Evolutionary conservation across 148 eudicot genomes (phyloP), one percentile per base, ranked within the genome.

Genomic region (Pouteria glomerata): DNA sequence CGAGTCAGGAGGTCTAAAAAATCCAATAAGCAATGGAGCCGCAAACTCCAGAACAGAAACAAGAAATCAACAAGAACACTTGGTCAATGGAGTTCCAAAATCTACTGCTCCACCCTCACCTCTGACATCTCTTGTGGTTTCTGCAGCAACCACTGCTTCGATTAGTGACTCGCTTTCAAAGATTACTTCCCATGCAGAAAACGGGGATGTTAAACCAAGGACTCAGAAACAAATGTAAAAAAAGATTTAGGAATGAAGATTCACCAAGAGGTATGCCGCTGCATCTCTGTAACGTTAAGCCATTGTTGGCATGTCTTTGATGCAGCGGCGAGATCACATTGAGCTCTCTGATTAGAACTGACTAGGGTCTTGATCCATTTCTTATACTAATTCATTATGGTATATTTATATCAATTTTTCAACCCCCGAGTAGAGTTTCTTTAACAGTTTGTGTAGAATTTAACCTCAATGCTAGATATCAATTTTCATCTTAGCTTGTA

Each of bases 181-280:
- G 79, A 81, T 77, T 79, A 71, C 73, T 41, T 81, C 76, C 48
- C 71, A 74, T 5, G 16, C 78, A 23, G 86, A 74, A 72, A 85
- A 86, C 55, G 91, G 85, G 62, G 86, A 76, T 79, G 39, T 69
- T 70, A 88, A 81, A 75, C 81, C 73, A 24, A 74, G 66, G 69
- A 63, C 72, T 59, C 76, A 80, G 64, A 65, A 74, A 30, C 37
- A 76, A 63, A 77, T 45, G 24, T 60, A 21, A 66, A 52, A n/a
- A n/a, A 45, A 68, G 67, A 16, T 53, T 44, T 80, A 66, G 65
- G 59, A 55, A 47, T 58, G 72, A 76, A 62, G 70, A 63, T 70
- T 50, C 37, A n/a, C 14, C 65, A 24, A 44, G 35, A 79, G 71
- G 59, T 68, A 59, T 61, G 59, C 39, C 56, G 33, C 57, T 64